A percentile compares a stretch with the other conserved stretches of the same genome.
Conservation (phyloP, 2,329 filamentous ascomycete species). For the Fusarium dimerum region DNA sequence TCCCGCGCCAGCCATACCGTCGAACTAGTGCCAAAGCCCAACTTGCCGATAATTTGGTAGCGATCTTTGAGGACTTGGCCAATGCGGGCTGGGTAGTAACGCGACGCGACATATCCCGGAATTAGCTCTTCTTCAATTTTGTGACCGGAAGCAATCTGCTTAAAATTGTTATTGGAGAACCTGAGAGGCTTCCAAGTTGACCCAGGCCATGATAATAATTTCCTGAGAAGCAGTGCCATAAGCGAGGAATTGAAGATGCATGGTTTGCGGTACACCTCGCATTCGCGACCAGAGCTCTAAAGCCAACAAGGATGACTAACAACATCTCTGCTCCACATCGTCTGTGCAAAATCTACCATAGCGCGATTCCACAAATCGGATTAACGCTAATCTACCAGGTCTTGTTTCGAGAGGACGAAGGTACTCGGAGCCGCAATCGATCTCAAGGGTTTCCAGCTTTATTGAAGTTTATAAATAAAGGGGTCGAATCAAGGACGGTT, state of each 20-base stretch:
- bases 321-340: too few relatives aligned
- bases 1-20: slow-evolving; percentile 44
- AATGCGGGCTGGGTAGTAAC: slow-evolving; percentile 27
- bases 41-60: slow-evolving; percentile 42
- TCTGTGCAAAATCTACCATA: too few relatives aligned
- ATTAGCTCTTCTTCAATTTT: slow-evolving; percentile 25
- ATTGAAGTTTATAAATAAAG: too few relatives aligned
- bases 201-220: slow-evolving; percentile 8
- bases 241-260: too few relatives aligned
- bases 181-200: slow-evolving; percentile 16
- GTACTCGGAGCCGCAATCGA: background rate
- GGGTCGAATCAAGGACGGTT: too few relatives aligned
- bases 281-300: too few relatives aligned
- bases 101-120: slow-evolving; percentile 19
- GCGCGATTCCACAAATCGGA: background rate
- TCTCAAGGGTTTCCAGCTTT: background rate
- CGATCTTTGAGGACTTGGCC: slow-evolving; percentile 26
- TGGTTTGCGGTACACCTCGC: too few relatives aligned
- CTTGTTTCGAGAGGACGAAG: background rate
- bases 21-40: slow-evolving; percentile 43
- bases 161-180: slow-evolving; percentile 19
- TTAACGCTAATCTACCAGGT: background rate
- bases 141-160: background rate
- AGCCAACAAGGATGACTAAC: too few relatives aligned
- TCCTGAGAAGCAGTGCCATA: slow-evolving; percentile 6